phyloP scores from a whole-genome alignment of 257 asterid genomes.

The Solanum corneliomulleri region DNA sequence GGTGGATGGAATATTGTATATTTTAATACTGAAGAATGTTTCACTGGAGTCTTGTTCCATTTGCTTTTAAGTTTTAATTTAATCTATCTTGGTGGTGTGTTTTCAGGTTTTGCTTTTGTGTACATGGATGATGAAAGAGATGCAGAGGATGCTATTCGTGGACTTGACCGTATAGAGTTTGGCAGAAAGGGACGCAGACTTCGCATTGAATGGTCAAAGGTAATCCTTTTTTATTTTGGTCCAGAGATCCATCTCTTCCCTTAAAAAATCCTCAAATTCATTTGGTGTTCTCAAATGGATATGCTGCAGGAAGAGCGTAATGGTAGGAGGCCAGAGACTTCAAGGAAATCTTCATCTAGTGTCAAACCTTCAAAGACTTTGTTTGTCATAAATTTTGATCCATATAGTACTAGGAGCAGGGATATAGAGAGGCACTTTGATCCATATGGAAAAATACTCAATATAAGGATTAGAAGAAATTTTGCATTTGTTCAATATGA shows the following conservation, averaged over 20 bases:
- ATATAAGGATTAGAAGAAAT: slow-evolving; percentile 67
- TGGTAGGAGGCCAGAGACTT: slow-evolving; percentile 35
- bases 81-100: not conserved
- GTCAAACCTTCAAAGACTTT: slow-evolving; percentile 55
- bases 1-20: not conserved
- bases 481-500: slow-evolving; percentile 77
- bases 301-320: slow-evolving; percentile 61
- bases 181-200: slow-evolving; percentile 84
- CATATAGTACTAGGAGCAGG: slow-evolving; percentile 53
- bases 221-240: not conserved
- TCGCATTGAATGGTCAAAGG: slow-evolving; percentile 95
- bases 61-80: not conserved
- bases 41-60: not conserved
- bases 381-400: slow-evolving; percentile 83
- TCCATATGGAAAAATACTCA: slow-evolving; percentile 55
- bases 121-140: slow-evolving; percentile 88
- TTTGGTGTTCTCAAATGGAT: not conserved
- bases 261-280: not conserved
- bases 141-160: slow-evolving; percentile 84
- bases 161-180: slow-evolving; percentile 66
- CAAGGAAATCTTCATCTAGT: slow-evolving; percentile 39
- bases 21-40: not conserved
- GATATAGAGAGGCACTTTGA: slow-evolving; percentile 79
- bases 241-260: not conserved
- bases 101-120: slow-evolving; percentile 42